phyloP scores from a whole-genome alignment of 2,329 filamentous ascomycete species.

The Diaporthe sp. region DNA sequence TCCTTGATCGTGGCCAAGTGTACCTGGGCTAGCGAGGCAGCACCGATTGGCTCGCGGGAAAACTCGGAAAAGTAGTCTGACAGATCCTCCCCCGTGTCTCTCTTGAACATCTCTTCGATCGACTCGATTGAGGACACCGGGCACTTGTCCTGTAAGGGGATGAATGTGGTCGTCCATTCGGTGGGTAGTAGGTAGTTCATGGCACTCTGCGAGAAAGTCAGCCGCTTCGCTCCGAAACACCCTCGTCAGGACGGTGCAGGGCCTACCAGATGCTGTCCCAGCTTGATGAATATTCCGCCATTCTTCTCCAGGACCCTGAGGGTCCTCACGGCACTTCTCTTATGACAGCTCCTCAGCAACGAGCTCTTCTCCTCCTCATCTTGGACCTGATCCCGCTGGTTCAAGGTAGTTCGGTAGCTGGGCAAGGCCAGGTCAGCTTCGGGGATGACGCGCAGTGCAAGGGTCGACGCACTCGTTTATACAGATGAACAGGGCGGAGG shows the following conservation, averaged over 20 bases:
- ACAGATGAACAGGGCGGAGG: conserved; percentile 79
- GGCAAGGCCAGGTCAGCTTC: conserved; percentile 37
- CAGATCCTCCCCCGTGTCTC: conserved; percentile 84
- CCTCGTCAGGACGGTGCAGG: neutral
- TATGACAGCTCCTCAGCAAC: conserved; percentile 87
- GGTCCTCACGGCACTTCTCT: conserved; percentile 91
- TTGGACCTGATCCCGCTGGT: conserved; percentile 72
- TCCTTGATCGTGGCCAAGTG: conserved; percentile 90
- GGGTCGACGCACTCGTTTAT: conserved; percentile 81
- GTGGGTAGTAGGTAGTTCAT: conserved; percentile 93
- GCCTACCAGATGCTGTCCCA: conserved; percentile 88
- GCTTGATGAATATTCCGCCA: conserved; percentile 97
- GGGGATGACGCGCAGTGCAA: neutral
- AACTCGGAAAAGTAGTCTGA: conserved; percentile 91
- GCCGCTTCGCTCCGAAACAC: conserved; percentile 26
- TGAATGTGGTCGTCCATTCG: conserved; percentile 96
- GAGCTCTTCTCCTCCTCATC: conserved; percentile 75
- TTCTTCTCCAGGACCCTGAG: conserved; percentile 92
- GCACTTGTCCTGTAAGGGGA: conserved; percentile 95
- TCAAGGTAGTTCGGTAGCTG: conserved; percentile 91
- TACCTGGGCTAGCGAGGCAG: conserved; percentile 94
- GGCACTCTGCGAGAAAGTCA: conserved; percentile 73
- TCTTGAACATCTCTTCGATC: conserved; percentile 86
- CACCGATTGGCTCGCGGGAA: conserved; percentile 83
- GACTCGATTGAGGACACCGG: conserved; percentile 91